Evolutionary conservation across 352 stramenopile species (phyloP), one percentile per base, ranked within the genome.

Genomic region (Pythium brassicae): DNA sequence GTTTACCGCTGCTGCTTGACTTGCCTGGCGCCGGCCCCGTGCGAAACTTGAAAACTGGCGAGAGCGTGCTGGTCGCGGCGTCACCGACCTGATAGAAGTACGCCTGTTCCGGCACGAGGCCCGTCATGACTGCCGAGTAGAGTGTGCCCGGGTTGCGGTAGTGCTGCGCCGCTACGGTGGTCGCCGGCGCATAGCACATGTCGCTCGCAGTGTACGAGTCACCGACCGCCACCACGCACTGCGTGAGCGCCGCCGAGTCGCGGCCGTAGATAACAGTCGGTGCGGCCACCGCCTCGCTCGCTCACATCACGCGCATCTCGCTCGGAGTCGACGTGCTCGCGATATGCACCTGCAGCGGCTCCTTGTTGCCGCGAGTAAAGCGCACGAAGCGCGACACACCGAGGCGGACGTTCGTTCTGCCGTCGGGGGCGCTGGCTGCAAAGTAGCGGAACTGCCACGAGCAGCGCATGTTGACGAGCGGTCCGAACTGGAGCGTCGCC

Each of bases 271-370:
- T 43, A 50, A 87, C 74, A 9, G 68, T 54, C 4, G 74, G 74
- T 7, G 57, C 57, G 4, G 52, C 45, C n/a, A 85, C 70, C 19
- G 63, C 50, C n/a, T 49, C 70, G 55, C 74, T 85, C 15, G 70
- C 66, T 74, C 76, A 87, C 54, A 72, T 73, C 50, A 85, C 72
- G 20, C 74, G 62, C 69, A 87, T 85, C 58, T 82, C 61, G 26
- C 61, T 66, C 3, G 39, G 2, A 17, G 7, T 7, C 11, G 7
- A 3, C 19, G 57, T 63, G 35, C 45, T 60, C 19, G 23, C 19
- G 27, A 61, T n/a, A n/a, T 48, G 53, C 35, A 61, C 53, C 23
- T 62, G 52, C 14, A 45, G 17, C 11, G 76, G 74, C 62, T 87
- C 61, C 42, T 64, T 61, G 37, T 40, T 29, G 45, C 54, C 54